Evolutionary conservation across 2,329 filamentous ascomycete species (phyloP), one percentile per base, ranked within the genome.

Genomic region (Paramyrothecium sp.): DNA sequence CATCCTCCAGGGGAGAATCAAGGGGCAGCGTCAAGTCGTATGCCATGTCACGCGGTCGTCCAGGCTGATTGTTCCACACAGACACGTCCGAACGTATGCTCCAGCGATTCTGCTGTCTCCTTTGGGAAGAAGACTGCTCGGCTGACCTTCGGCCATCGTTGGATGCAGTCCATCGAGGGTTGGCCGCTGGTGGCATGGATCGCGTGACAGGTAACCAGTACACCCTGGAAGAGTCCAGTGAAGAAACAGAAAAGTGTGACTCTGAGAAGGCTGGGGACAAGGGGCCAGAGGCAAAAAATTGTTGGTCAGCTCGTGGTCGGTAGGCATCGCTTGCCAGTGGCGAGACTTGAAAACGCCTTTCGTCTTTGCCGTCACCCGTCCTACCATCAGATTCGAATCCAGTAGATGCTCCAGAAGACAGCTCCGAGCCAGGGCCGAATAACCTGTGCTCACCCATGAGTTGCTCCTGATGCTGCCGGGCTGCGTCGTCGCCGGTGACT

Each of bases 41-140:
- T 7, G 55, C 51, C 34, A 56, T 52, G n/a, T 54, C 50, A 13
- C 51, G 56, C 11, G 53, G 47, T 26, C 58, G 54, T 12, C 62
- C 62, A 20, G 54, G 56, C 38, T 63, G 55, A 46, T 63, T 63
- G 38, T 64, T 64, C 59, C 59, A 64, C 5, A 64, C 61, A 26
- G 62, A 64, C 16, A 64, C 59, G 13, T 64, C 62, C 13, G 62
- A 64, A 33, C 62, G 59, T n/a, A 63, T n/a, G 41, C 62, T 64
- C 16, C 58, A 54, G 11, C 60, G 55, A 12, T 63, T 59, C 16
- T 60, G 52, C 4, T 56, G 47, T 23, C 47, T 46, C 16, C 50
- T 34, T 20, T 21, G 30, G 8, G 34, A 19, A 20, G 54, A 56
- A 17, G 38, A 16, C 13, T 44, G 38, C 38, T 44, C 38, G 13